Percentiles rank a stretch among this genome's conserved stretches.
phyloP scores from a whole-genome alignment of 305 asterid genomes.

The Coffea humblotiana region DNA sequence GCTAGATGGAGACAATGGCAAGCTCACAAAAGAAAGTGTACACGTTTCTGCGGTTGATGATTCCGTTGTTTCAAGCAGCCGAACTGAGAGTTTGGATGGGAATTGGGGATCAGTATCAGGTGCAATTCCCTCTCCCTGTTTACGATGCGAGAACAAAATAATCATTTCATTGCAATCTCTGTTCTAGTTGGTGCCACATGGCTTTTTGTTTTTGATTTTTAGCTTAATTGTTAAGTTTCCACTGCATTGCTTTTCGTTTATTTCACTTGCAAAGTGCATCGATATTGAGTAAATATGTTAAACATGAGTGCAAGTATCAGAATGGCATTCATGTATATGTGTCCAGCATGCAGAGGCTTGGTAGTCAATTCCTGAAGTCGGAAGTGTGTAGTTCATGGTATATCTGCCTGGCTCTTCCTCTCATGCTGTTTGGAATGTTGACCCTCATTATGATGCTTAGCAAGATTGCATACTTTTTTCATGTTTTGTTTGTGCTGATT shows the following conservation, averaged over 20 bases:
- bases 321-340: not conserved
- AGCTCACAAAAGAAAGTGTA: constrained; percentile 31
- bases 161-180: not conserved
- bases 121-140: constrained; percentile 17
- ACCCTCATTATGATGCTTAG: not conserved
- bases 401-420: not conserved
- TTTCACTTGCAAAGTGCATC: not conserved
- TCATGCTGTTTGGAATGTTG: constrained; percentile 4
- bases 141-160: not conserved
- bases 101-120: constrained; percentile 91
- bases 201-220: not conserved
- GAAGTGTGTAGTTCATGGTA: not conserved
- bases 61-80: constrained; percentile 44
- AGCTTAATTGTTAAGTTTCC: not conserved
- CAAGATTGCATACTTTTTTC: not conserved
- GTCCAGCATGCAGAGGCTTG: not conserved
- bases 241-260: not conserved
- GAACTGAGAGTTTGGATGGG: constrained; percentile 67
- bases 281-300: not conserved
- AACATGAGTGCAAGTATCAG: not conserved
- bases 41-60: constrained; percentile 35
- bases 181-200: not conserved
- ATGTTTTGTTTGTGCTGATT: not conserved
- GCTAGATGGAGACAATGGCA: constrained; percentile 39
- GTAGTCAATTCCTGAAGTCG: not conserved